Conservation (phyloP, 192 early-diverging fungal species). For the Coemansia sp. region DNA sequence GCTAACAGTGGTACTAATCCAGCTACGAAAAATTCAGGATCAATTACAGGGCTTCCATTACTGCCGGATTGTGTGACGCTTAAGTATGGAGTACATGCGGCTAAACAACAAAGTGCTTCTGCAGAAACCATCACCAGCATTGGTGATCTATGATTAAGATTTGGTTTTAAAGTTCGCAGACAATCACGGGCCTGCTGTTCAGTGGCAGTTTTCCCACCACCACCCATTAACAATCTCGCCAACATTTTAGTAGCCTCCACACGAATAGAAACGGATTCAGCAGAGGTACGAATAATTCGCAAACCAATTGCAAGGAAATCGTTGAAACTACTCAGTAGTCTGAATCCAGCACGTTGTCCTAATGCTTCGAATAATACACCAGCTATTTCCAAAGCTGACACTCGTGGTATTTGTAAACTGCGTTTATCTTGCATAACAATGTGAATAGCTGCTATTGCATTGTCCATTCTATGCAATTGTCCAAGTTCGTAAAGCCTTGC, state of each 20-base stretch:
- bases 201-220: slow-evolving; percentile 63
- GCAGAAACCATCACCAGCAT: slow-evolving; percentile 34
- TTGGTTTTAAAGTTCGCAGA: slow-evolving; percentile 61
- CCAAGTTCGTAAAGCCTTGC: slow-evolving; percentile 36
- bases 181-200: slow-evolving; percentile 75
- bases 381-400: slow-evolving; percentile 68
- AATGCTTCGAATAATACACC: slow-evolving; percentile 77
- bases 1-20: slow-evolving; percentile 23
- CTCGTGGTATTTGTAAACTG: neutral
- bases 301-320: slow-evolving; percentile 37
- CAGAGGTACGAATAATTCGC: slow-evolving; percentile 17
- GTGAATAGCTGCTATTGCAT: slow-evolving; percentile 33
- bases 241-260: slow-evolving; percentile 71
- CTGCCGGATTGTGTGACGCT: neutral
- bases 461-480: slow-evolving; percentile 41
- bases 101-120: slow-evolving; percentile 26
- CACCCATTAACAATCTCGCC: slow-evolving; percentile 64
- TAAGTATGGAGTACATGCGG: slow-evolving; percentile 19
- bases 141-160: slow-evolving; percentile 69
- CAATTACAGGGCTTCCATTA: slow-evolving; percentile 5
- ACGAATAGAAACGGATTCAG: slow-evolving; percentile 59
- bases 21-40: slow-evolving; percentile 22
- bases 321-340: slow-evolving; percentile 51
- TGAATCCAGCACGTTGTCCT: slow-evolving; percentile 46
- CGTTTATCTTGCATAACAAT: slow-evolving; percentile 11